phyloP scores from a whole-genome alignment of 176 grass and related monocot species.

The Cenchrus fungigraminus region DNA sequence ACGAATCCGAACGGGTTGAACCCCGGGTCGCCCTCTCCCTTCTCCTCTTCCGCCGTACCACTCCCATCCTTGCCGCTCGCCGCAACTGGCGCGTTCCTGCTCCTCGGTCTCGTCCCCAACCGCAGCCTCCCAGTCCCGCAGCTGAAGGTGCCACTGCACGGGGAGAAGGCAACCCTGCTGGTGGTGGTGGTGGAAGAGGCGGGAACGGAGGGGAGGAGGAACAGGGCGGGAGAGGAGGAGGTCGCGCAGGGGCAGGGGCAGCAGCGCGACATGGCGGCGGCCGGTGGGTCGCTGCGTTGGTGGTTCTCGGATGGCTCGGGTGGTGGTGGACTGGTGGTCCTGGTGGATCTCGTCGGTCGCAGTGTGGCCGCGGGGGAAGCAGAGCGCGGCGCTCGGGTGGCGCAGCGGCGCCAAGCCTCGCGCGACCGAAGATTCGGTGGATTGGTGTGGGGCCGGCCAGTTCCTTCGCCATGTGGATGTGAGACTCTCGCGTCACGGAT shows the following conservation, averaged over 20 bases:
- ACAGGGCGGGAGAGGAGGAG: background rate
- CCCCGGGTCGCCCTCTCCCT: constrained; percentile 30
- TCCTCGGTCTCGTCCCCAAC: background rate
- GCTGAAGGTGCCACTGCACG: background rate
- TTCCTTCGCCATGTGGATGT: background rate
- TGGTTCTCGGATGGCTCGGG: background rate
- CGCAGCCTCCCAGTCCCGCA: background rate
- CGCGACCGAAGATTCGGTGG: constrained; percentile 1
- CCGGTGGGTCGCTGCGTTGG: background rate
- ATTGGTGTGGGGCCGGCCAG: constrained; percentile 27
- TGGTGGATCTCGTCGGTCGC: background rate
- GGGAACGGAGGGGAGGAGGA: background rate
- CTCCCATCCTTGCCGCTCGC: constrained; percentile 43
- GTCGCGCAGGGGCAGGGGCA: constrained; percentile 42
- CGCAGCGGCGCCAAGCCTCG: constrained; percentile 34
- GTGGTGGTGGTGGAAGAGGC: background rate
- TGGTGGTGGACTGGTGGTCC: no score
- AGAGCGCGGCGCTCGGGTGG: constrained; percentile 24
- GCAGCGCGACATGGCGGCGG: constrained; percentile 47
- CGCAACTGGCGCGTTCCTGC: background rate
- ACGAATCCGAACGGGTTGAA: constrained; percentile 97
- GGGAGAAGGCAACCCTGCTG: background rate
- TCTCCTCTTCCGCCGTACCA: background rate
- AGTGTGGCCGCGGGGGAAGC: constrained; percentile 23
- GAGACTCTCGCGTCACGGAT: no score